These are phyloP conservation scores for Phialophora verrucosa DNA, from an alignment of 2,329 filamentous ascomycete genomes.

Conservation along the genomic window DNA sequence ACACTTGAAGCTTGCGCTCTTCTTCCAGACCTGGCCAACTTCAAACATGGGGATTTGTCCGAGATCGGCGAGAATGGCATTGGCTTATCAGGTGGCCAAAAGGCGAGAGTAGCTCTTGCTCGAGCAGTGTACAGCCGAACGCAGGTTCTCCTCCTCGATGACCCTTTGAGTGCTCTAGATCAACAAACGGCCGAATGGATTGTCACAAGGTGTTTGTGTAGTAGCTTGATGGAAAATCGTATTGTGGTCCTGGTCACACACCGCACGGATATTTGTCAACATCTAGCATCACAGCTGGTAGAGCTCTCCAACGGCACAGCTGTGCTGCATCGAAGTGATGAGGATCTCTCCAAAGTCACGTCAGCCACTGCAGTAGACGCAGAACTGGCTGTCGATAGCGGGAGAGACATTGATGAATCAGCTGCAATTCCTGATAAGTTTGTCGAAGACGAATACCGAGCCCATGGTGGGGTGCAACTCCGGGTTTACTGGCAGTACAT, in stretches of 20 bases:
- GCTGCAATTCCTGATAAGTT: conserved; percentile 73
- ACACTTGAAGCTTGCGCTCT: conserved; percentile 71
- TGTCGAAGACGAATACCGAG: conserved; percentile 76
- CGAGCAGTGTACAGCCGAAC: conserved; percentile 64
- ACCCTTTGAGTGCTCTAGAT: conserved; percentile 65
- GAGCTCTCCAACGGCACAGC: conserved; percentile 69
- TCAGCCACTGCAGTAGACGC: conserved; percentile 46
- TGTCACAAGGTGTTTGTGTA: conserved; percentile 62
- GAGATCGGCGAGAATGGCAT: conserved; percentile 67
- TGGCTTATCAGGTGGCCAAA: conserved; percentile 66
- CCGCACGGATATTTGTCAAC: conserved; percentile 71
- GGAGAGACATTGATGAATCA: conserved; percentile 42
- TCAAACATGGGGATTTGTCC: conserved; percentile 68
- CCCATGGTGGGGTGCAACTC: conserved; percentile 74
- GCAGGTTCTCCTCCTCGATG: conserved; percentile 62
- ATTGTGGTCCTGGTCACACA: conserved; percentile 68
- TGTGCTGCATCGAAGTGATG: conserved; percentile 50
- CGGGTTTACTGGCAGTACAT: conserved; percentile 85
- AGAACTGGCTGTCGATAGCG: conserved; percentile 41
- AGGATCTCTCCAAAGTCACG: conserved; percentile 49
- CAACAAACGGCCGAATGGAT: conserved; percentile 69
- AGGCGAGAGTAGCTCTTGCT: conserved; percentile 65
- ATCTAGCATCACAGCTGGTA: conserved; percentile 75
- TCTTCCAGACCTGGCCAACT: conserved; percentile 64
- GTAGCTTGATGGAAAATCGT: conserved; percentile 60